A percentile compares a stretch with the other conserved stretches of the same genome.
Evolutionary conservation across 805 yeast species (phyloP).

Genomic region (Wickerhamiella bombiphila): DNA sequence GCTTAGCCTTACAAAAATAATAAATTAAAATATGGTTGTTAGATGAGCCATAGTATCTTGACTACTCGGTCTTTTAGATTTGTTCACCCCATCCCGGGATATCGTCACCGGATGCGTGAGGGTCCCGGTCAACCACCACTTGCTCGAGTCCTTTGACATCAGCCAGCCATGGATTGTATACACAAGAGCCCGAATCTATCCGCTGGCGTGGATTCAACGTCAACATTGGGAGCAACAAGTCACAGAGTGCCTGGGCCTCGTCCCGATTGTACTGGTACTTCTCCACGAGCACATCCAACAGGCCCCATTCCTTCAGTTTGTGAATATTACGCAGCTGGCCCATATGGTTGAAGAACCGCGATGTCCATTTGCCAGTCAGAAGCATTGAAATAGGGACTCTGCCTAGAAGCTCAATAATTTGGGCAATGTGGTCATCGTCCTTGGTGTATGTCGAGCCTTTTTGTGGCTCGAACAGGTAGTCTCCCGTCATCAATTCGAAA

Average conservation of each 20-base stretch:
- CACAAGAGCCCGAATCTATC: constrained; percentile 93
- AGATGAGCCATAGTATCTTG: too few relatives aligned
- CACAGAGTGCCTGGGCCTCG: constrained; percentile 61
- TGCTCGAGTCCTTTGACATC: constrained; percentile 68
- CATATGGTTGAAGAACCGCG: constrained; percentile 46
- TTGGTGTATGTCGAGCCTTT: constrained; percentile 45
- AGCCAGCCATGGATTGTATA: constrained; percentile 67
- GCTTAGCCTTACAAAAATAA: too few relatives aligned
- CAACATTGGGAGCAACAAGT: constrained; percentile 75
- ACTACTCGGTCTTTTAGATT: too few relatives aligned
- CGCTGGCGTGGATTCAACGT: constrained; percentile 60
- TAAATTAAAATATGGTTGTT: too few relatives aligned
- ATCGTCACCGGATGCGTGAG: constrained; percentile 72
- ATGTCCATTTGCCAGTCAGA: constrained; percentile 44
- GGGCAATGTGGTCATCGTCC: constrained; percentile 95
- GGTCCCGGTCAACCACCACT: constrained; percentile 53
- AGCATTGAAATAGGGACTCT: constrained; percentile 46
- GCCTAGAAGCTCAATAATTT: constrained; percentile 73
- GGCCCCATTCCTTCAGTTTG: constrained; percentile 79
- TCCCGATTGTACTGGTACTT: constrained; percentile 60
- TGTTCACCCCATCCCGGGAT: constrained; percentile 67
- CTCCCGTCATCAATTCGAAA: constrained; percentile 88
- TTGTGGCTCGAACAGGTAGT: constrained; percentile 83
- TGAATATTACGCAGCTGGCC: constrained; percentile 67
- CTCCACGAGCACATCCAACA: constrained; percentile 65